These are phyloP conservation scores for Epichloe elymi DNA, from an alignment of 2,329 filamentous ascomycete species.

Conservation along the genomic window DNA sequence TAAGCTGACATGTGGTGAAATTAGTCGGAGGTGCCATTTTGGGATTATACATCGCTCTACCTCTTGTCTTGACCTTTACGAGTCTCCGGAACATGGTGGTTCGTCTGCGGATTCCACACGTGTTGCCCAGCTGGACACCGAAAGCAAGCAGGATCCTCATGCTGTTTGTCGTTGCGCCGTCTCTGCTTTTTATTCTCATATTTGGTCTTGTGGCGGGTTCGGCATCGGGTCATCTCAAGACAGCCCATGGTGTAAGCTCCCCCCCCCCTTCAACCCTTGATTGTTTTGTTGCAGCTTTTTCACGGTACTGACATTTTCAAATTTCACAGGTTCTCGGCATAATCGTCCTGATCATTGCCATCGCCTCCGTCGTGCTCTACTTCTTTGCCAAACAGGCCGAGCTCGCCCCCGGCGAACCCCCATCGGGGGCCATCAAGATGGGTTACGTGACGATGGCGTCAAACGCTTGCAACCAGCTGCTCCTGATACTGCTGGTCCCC, in stretches of 20 bases:
- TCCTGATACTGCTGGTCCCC: conserved; percentile 12
- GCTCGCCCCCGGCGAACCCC: not conserved
- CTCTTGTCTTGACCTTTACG: conserved; percentile 16
- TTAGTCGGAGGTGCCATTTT: conserved; percentile 10
- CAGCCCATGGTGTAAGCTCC: conserved; percentile 16
- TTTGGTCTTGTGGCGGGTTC: conserved; percentile 15
- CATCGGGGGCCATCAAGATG: not conserved
- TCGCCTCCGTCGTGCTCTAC: conserved; percentile 13
- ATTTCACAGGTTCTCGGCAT: conserved; percentile 15
- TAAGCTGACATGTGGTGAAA: not conserved
- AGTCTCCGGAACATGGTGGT: conserved; percentile 14
- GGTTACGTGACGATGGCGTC: conserved; percentile 2
- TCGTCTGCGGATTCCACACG: conserved; percentile 10
- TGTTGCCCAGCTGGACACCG: conserved; percentile 11
- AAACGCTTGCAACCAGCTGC: conserved; percentile 13
- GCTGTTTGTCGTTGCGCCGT: conserved; percentile 14
- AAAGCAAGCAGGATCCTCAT: conserved; percentile 14
- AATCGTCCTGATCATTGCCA: conserved; percentile 13
- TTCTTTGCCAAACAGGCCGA: conserved; percentile 11
- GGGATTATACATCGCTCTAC: conserved; percentile 14
- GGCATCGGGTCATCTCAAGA: conserved; percentile 14
- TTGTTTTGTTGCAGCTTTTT: not conserved
- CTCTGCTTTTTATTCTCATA: conserved; percentile 13
- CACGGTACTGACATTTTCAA: not conserved
- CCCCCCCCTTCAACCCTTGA: not conserved